Evolutionary conservation across 139 green algal genomes (phyloP), one percentile per base, ranked within the genome.

Genomic region (Diplosphaera chodatii): DNA sequence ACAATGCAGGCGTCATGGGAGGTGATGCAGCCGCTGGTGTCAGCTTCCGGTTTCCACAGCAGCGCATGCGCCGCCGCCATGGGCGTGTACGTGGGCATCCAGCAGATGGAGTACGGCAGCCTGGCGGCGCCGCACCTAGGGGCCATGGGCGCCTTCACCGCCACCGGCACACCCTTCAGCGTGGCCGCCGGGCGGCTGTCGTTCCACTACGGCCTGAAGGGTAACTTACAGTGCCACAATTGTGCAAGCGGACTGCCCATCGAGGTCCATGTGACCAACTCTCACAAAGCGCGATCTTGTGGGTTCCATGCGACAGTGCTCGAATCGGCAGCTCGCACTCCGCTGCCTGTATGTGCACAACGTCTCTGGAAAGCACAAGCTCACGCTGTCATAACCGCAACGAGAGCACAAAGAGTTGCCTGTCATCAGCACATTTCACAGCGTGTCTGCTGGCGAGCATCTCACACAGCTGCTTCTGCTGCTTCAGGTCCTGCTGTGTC

Each of bases 121-220:
- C 37, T 94, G 55, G 74, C 82, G 32, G 72, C 86, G 22, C 70
- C 77, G 27, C 48, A 76, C 0, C 71, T 82, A 40, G 79, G 77
- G 0, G 72, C 85, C 27, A 81, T 82, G 32, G 85, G 74, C 37
- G 66, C 88, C 8, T 96, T 88, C 78, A 87, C 84, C 55, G 87
- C 88, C 48, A 96, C 90, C 1, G 89, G 89, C 16, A 85, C 82
- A 0, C 85, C 90, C 74, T 79, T 93, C 41, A 86, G 74, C 41
- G 86, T 90, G 21, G 84, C 86, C 15, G 74, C 72, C 29, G 83
- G 83, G 32, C 70, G 83, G 4, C 3, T 89, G 25, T 80, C 81
- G 2, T 89, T 77, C 75, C 62, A 62, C 29, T 81, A 74, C 55
- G 81, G 76, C 33, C 56, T 81, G 23, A 74, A 67, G 25, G 74